Evolutionary conservation across 2,329 filamentous ascomycete genomes (phyloP).

Genomic region (Claviceps sp.): DNA sequence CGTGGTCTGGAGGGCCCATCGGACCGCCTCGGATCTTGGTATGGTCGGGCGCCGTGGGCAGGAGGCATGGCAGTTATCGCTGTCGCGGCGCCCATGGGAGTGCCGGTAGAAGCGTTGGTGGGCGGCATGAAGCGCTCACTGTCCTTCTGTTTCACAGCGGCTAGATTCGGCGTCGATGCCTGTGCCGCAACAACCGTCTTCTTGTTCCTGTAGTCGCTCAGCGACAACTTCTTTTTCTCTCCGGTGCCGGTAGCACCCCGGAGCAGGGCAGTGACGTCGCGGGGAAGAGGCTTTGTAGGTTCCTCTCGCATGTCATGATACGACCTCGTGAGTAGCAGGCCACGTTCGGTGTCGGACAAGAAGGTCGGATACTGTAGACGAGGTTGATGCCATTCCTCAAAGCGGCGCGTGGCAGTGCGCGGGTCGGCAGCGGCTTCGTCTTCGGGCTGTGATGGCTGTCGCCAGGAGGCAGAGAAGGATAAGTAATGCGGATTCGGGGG

Average conservation of each 20-base stretch:
- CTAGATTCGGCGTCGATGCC: constrained; percentile 23
- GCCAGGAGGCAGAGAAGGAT: constrained; percentile 33
- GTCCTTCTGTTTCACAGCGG: constrained; percentile 19
- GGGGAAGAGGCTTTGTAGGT: constrained; percentile 25
- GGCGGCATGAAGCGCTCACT: constrained; percentile 16
- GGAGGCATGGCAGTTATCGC: constrained; percentile 6
- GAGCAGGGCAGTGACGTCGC: constrained; percentile 25
- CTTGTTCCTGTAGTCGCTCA: constrained; percentile 47
- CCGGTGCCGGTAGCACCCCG: constrained; percentile 22
- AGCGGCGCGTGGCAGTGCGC: constrained; percentile 13
- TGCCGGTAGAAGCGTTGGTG: background rate
- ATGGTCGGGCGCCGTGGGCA: constrained; percentile 1
- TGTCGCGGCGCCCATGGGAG: background rate
- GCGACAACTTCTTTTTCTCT: constrained; percentile 43
- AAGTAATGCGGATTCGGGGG: constrained; percentile 41
- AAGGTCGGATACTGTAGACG: constrained; percentile 45
- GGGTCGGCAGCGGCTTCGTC: constrained; percentile 16
- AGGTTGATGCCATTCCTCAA: constrained; percentile 36
- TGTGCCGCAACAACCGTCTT: constrained; percentile 23
- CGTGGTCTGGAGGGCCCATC: constrained; percentile 7
- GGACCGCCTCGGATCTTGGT: constrained; percentile 4
- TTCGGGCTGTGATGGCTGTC: constrained; percentile 30
- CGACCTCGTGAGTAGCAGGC: constrained; percentile 41
- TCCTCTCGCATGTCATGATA: constrained; percentile 46
- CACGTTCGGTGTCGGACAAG: constrained; percentile 43